A percentile compares a stretch with the other conserved stretches of the same genome.
These are phyloP conservation scores for Silene latifolia DNA, from an alignment of 148 eudicot species.

Conservation along the genomic window DNA sequence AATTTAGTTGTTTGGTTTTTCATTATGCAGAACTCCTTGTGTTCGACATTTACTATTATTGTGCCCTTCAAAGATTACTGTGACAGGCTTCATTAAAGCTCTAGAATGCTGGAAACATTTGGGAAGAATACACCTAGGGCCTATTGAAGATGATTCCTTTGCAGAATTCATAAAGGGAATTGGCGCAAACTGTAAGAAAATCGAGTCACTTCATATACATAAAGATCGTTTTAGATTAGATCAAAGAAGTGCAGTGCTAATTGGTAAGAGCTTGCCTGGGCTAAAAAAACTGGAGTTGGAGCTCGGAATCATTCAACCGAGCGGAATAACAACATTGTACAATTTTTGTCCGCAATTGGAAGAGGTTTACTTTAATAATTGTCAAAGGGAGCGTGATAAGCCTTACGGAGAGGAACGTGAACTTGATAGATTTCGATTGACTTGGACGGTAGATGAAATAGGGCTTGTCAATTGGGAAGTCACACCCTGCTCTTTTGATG, in stretches of 20 bases:
- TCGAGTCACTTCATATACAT: not conserved
- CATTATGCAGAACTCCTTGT: not conserved
- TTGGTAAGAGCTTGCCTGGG: not conserved
- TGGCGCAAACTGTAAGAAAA: not conserved
- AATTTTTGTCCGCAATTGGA: not conserved
- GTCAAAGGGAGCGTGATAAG: not conserved
- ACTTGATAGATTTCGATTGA: too few species aligned
- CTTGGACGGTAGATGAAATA: too few species aligned
- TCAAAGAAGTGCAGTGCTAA: not conserved
- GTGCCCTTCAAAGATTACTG: not conserved
- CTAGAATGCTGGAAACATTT: not conserved
- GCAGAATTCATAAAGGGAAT: not conserved
- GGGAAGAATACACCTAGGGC: not conserved
- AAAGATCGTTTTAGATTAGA: not conserved
- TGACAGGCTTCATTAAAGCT: not conserved
- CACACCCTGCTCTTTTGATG: too few species aligned
- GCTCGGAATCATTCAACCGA: not conserved
- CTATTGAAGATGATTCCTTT: not conserved
- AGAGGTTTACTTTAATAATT: not conserved
- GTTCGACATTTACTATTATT: not conserved
- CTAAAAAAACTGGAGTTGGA: not conserved
- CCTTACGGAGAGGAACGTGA: too few species aligned
- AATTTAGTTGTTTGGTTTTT: too few species aligned
- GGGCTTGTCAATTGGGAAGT: too few species aligned
- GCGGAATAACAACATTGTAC: not conserved